phyloP scores from a whole-genome alignment of 768 basidiomycete genomes.

The Infundibulicybe gibba region DNA sequence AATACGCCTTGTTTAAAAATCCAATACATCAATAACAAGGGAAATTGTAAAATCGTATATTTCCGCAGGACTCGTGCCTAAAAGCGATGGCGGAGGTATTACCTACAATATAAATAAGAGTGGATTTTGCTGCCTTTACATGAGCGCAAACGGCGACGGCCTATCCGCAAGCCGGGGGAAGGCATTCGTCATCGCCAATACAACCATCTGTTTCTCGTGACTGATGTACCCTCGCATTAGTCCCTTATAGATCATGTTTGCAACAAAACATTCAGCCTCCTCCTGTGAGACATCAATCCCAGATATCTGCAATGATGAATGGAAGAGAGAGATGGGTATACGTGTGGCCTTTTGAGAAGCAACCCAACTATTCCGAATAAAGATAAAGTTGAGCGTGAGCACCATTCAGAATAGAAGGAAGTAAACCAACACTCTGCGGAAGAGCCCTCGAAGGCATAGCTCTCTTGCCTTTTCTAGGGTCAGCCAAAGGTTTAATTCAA shows the following conservation, averaged over 20 bases:
- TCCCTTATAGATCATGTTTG: slow-evolving; percentile 93
- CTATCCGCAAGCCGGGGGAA: slow-evolving; percentile 76
- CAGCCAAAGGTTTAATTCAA: slow-evolving; percentile 86
- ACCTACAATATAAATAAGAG: too few relatives aligned
- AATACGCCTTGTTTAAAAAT: too few relatives aligned
- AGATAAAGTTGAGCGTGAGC: background rate
- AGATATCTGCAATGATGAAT: slow-evolving; percentile 66
- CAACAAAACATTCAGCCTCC: slow-evolving; percentile 91
- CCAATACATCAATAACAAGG: too few relatives aligned
- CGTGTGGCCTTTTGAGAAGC: slow-evolving; percentile 68
- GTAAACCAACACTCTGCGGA: slow-evolving; percentile 65
- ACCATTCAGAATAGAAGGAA: background rate
- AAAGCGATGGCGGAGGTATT: too few relatives aligned
- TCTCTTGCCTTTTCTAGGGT: slow-evolving; percentile 87
- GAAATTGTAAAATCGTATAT: too few relatives aligned
- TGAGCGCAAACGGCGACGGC: slow-evolving; percentile 45
- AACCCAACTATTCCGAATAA: slow-evolving; percentile 63
- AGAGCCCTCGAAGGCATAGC: slow-evolving; percentile 78
- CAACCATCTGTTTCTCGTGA: slow-evolving; percentile 93
- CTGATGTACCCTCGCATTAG: slow-evolving; percentile 95
- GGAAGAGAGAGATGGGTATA: slow-evolving; percentile 80
- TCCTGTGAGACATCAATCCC: slow-evolving; percentile 68
- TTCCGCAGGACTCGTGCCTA: too few relatives aligned
- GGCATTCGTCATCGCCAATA: slow-evolving; percentile 73
- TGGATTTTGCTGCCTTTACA: slow-evolving; percentile 21